Evolutionary conservation across 495 filamentous ascomycete species (phyloP).

Genomic region (Cairneyella variabilis): DNA sequence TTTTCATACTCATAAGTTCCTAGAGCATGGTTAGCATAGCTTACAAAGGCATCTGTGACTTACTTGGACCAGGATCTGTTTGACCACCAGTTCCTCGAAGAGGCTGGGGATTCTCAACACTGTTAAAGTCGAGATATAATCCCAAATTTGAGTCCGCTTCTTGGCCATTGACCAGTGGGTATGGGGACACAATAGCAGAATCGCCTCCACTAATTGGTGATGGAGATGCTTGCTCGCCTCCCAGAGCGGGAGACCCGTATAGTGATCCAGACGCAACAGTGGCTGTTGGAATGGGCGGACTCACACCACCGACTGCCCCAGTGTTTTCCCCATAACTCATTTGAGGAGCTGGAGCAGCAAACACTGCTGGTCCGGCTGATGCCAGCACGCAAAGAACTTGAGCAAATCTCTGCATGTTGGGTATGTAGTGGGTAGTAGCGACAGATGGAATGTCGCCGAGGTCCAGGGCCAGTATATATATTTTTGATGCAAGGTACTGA

Average conservation of each 20-base stretch:
- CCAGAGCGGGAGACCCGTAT: constrained; percentile 32
- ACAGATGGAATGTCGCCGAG: too few species aligned
- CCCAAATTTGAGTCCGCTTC: constrained; percentile 52
- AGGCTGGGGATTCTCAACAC: constrained; percentile 60
- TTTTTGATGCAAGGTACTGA: too few species aligned
- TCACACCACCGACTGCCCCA: constrained; percentile 33
- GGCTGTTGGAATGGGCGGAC: constrained; percentile 31
- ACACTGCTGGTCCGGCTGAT: too few species aligned
- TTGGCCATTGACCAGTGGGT: constrained; percentile 41
- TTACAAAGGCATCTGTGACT: constrained; percentile 16
- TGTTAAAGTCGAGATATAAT: constrained; percentile 58
- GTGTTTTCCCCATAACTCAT: constrained; percentile 35
- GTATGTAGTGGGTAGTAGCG: too few species aligned
- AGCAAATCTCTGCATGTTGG: too few species aligned
- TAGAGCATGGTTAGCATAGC: constrained; percentile 14
- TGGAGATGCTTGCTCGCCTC: constrained; percentile 34
- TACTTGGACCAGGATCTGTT: constrained; percentile 60
- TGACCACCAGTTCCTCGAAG: constrained; percentile 53
- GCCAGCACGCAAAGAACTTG: too few species aligned
- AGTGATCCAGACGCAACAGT: constrained; percentile 30
- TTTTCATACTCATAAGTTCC: constrained; percentile 56
- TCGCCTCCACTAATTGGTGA: constrained; percentile 29
- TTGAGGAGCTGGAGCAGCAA: too few species aligned
- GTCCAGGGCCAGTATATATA: too few species aligned
- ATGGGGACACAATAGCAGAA: constrained; percentile 32